Evolutionary conservation across 495 filamentous ascomycete species (phyloP).

Genomic region (Hapsidospora chrysogenum): DNA sequence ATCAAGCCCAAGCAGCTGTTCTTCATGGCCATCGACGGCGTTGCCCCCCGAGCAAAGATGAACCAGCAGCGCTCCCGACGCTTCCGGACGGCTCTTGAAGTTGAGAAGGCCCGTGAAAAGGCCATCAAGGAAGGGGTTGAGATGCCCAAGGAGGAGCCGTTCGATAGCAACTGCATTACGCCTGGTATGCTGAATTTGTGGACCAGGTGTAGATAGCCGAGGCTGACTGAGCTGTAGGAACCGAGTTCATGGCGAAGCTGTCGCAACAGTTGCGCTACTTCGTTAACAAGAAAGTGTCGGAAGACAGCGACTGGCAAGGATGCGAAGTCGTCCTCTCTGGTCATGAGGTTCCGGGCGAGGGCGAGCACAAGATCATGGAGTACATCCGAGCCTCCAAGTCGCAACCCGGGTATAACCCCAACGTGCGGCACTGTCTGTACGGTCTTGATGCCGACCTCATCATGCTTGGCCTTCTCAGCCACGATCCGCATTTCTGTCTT

Average conservation of each 20-base stretch:
- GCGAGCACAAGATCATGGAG: conserved; percentile 99
- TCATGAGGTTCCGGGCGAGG: conserved; percentile 97
- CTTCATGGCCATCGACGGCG: conserved; percentile 98
- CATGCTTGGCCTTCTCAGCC: conserved; percentile 92
- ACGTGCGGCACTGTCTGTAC: conserved; percentile 92
- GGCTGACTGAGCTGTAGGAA: conserved; percentile 23
- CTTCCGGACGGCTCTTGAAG: conserved; percentile 88
- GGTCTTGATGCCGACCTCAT: conserved; percentile 96
- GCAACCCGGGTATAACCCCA: conserved; percentile 85
- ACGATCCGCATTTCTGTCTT: conserved; percentile 96
- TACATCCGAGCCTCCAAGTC: conserved; percentile 95
- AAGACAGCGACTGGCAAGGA: conserved; percentile 93
- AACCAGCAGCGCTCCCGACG: conserved; percentile 94
- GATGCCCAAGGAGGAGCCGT: conserved; percentile 88
- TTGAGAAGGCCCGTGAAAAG: conserved; percentile 75
- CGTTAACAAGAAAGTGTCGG: conserved; percentile 94
- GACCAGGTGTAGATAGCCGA: neutral
- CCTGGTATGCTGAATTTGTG: conserved; percentile 36
- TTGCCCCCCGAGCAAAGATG: conserved; percentile 98
- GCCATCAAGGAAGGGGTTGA: conserved; percentile 75
- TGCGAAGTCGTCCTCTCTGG: conserved; percentile 93
- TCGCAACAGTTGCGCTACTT: conserved; percentile 94
- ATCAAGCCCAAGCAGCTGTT: conserved; percentile 97
- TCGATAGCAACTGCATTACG: conserved; percentile 99
- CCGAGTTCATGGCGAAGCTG: conserved; percentile 94